Evolutionary conservation across 2,329 filamentous ascomycete species (phyloP).

Genomic region (Chaetomium olivaceum): DNA sequence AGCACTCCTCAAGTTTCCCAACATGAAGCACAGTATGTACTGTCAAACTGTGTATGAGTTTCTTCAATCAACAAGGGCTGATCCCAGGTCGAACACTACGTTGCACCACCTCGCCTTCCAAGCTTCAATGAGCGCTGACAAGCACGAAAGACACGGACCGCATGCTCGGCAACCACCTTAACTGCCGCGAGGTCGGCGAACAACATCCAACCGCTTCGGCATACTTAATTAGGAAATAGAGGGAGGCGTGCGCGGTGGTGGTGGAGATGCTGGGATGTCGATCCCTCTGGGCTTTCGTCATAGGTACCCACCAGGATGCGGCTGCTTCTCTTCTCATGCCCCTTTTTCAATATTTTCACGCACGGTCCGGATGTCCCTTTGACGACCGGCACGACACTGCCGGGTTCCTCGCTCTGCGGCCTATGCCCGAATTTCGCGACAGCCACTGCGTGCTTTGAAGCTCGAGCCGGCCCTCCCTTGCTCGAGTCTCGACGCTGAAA

Average conservation of each 20-base stretch:
- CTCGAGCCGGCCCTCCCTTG: background rate
- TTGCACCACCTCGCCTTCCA: background rate
- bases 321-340: background rate
- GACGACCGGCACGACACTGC: conserved; percentile 4
- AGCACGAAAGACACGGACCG: background rate
- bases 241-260: background rate
- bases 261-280: background rate
- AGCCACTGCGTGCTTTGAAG: no score
- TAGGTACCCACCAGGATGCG: background rate
- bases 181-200: background rate
- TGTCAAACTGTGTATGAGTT: no score
- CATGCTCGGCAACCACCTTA: background rate
- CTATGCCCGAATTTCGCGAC: no score
- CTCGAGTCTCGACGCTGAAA: background rate
- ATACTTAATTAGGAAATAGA: conserved; percentile 7
- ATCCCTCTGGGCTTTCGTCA: conserved; percentile 15
- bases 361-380: background rate
- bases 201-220: background rate
- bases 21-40: no score
- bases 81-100: background rate
- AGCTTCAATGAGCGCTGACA: background rate
- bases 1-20: no score
- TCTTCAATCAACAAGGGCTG: no score
- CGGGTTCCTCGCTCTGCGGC: background rate
- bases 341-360: background rate